Evolutionary conservation across 139 green algal genomes (phyloP).

Genomic region (Picochlorum costavermella): DNA sequence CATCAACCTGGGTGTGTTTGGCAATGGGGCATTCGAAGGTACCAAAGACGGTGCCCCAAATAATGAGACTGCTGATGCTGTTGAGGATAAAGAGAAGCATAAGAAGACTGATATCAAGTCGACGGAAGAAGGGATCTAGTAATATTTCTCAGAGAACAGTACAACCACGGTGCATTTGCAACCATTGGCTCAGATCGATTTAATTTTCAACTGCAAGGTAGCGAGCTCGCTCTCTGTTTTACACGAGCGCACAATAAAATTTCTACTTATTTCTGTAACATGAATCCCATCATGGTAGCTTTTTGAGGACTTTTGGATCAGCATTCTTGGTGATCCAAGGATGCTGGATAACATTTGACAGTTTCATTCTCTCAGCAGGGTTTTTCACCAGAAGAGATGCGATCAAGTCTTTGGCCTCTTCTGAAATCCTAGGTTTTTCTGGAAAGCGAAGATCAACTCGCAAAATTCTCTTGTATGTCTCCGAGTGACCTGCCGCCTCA

Average conservation of each 20-base stretch:
- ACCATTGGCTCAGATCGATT: background rate
- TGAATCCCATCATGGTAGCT: background rate
- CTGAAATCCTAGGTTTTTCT: conserved; percentile 32
- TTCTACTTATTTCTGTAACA: no score
- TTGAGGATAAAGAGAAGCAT: no score
- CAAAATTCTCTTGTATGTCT: conserved; percentile 83
- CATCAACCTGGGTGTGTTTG: no score
- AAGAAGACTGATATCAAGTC: no score
- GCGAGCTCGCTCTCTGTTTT: no score
- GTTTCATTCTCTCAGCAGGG: conserved; percentile 50
- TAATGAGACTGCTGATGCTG: no score
- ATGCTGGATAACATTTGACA: conserved; percentile 67
- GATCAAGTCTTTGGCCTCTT: conserved; percentile 80
- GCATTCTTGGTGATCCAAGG: conserved; percentile 76
- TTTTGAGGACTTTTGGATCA: conserved; percentile 19
- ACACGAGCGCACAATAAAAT: no score
- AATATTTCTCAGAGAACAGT: background rate
- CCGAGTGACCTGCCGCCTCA: conserved; percentile 76
- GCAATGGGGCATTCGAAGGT: no score
- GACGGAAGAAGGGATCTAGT: no score
- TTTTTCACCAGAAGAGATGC: conserved; percentile 70
- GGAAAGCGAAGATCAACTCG: conserved; percentile 84
- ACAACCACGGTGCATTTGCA: background rate
- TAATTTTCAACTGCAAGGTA: no score
- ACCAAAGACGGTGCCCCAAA: no score